phyloP scores from a whole-genome alignment of 2,329 filamentous ascomycete species.

The Nothophaeocryptopus gaeumannii region DNA sequence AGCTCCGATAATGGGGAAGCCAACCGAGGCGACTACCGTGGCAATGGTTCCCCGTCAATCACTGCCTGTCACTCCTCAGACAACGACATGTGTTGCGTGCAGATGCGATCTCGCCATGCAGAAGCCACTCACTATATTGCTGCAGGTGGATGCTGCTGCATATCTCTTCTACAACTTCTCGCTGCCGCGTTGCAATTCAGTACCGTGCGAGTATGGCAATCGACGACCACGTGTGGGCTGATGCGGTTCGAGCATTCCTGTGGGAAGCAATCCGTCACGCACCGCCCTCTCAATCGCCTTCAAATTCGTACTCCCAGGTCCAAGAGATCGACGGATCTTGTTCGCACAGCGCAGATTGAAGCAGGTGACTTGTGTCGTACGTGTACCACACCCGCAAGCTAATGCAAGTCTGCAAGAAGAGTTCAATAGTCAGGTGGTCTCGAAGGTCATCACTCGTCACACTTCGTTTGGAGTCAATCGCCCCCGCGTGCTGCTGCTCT shows the following conservation, averaged over 20 bases:
- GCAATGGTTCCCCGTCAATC: neutral
- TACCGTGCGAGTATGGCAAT: neutral
- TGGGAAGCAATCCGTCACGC: neutral
- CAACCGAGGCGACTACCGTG: neutral
- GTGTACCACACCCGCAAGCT: too few species aligned
- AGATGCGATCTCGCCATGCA: neutral
- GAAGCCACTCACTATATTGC: conserved; percentile 1
- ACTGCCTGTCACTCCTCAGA: neutral
- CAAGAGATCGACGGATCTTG: neutral
- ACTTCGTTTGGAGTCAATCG: neutral
- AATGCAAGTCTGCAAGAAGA: neutral
- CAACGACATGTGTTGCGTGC: neutral
- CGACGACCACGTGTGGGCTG: neutral
- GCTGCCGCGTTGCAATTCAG: neutral
- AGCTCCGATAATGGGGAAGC: too few species aligned
- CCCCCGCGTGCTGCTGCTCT: neutral
- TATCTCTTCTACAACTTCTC: neutral
- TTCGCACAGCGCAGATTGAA: neutral
- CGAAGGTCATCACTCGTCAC: neutral
- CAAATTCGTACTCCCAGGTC: neutral
- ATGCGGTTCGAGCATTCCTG: neutral
- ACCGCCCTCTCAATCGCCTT: neutral
- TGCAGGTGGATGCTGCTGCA: neutral
- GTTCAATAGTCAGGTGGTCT: conserved; percentile 1
- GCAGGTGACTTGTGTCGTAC: neutral